A percentile compares a stretch with the other conserved stretches of the same genome.
Conservation (phyloP, 768 basidiomycete species). For the Fomitopsis pulvina region DNA sequence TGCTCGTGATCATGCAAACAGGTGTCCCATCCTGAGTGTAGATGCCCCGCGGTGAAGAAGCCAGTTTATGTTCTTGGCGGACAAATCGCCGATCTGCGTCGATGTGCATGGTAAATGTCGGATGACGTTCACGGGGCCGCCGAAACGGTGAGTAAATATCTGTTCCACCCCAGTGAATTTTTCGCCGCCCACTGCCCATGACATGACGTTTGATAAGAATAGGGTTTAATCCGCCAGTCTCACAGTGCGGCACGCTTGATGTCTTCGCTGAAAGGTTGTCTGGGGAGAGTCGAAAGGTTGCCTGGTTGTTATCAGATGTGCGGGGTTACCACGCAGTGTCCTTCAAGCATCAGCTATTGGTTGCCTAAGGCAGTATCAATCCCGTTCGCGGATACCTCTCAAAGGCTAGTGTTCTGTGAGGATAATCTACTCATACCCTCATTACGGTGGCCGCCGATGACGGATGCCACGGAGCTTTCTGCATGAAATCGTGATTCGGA, state of each 20-base stretch:
- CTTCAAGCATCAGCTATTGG: background rate
- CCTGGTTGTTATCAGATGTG: conserved; percentile 1
- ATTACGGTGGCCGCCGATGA: background rate
- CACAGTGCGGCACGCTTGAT: background rate
- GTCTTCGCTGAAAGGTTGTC: background rate
- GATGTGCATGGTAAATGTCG: background rate
- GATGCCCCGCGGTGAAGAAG: background rate
- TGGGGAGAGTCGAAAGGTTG: background rate
- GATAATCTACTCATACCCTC: background rate
- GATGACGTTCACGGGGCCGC: conserved; percentile 1
- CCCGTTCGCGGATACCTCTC: background rate
- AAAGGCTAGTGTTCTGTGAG: background rate
- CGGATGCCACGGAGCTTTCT: background rate
- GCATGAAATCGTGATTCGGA: background rate
- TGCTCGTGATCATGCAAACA: background rate
- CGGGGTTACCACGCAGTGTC: background rate
- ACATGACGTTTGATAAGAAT: conserved; percentile 2
- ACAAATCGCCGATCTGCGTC: background rate
- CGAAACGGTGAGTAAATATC: background rate
- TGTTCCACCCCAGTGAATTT: background rate
- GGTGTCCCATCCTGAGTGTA: background rate
- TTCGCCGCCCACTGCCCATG: background rate
- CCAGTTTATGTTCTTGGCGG: background rate
- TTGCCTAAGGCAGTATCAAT: background rate
- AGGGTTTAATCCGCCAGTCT: background rate